These are phyloP conservation scores for Cyberlindnera americana DNA, from an alignment of 805 yeast genomes.

Conservation along the genomic window DNA sequence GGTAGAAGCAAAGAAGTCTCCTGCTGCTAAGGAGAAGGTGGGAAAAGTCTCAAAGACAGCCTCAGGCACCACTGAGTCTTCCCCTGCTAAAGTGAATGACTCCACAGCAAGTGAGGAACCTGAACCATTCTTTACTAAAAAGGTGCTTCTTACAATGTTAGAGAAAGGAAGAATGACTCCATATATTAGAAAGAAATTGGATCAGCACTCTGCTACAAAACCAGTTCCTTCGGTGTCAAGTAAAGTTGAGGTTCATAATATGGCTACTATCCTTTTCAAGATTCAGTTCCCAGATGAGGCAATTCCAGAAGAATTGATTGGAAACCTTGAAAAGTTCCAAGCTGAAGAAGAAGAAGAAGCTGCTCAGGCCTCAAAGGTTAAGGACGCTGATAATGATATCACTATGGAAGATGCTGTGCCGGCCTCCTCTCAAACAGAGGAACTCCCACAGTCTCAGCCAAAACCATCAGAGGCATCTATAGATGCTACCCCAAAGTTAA, in stretches of 20 bases:
- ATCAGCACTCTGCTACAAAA: conserved; percentile 6
- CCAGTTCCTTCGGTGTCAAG: conserved; percentile 4
- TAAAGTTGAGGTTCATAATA: conserved; percentile 4
- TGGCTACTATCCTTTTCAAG: conserved; percentile 5
- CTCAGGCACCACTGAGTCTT: no score
- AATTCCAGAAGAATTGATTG: not conserved
- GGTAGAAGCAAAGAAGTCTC: conserved; percentile 1
- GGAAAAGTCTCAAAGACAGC: no score
- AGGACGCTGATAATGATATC: conserved; percentile 4
- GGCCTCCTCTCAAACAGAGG: no score
- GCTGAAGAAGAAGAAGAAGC: not conserved
- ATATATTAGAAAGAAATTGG: conserved; percentile 11
- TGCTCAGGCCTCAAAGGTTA: not conserved
- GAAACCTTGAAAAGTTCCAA: not conserved
- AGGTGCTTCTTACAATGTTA: conserved; percentile 8
- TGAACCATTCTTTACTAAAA: conserved; percentile 10
- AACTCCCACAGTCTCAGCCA: not conserved
- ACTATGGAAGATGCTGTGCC: conserved; percentile 4
- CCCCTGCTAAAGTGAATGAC: not conserved
- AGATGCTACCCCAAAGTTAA: no score
- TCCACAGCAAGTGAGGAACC: not conserved
- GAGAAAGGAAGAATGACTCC: conserved; percentile 7
- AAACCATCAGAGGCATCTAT: not conserved
- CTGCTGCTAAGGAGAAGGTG: not conserved
- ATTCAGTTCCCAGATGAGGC: conserved; percentile 12